Evolutionary conservation across 2,329 filamentous ascomycete genomes (phyloP).

Genomic region (Chalaropsis ovoidea): DNA sequence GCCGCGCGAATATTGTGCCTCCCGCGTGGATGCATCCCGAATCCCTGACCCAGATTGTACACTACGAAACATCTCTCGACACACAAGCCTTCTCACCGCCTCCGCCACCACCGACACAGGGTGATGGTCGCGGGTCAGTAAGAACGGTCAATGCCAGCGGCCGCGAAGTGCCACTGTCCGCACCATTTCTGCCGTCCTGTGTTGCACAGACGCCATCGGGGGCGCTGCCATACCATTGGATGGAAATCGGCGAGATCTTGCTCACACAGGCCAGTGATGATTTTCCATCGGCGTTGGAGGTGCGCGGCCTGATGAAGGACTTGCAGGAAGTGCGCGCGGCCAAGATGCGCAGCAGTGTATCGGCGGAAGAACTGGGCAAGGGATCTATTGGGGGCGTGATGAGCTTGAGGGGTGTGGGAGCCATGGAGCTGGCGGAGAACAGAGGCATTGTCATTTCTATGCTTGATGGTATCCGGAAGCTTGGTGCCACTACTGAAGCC

Average conservation of each 20-base stretch:
- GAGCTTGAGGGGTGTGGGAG: slow-evolving; percentile 64
- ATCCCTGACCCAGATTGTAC: slow-evolving; percentile 66
- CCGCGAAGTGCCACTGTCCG: slow-evolving; percentile 38
- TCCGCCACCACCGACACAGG: slow-evolving; percentile 43
- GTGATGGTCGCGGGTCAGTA: slow-evolving; percentile 42
- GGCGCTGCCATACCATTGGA: slow-evolving; percentile 86
- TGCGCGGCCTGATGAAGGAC: slow-evolving; percentile 67
- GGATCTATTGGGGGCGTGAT: slow-evolving; percentile 54
- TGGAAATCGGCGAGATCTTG: slow-evolving; percentile 79
- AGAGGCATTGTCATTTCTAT: slow-evolving; percentile 75
- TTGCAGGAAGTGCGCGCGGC: slow-evolving; percentile 79
- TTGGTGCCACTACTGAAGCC: slow-evolving; percentile 72
- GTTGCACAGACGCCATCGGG: slow-evolving; percentile 58
- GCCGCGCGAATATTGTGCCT: slow-evolving; percentile 82
- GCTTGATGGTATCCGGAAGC: slow-evolving; percentile 75
- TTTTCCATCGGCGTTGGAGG: slow-evolving; percentile 59
- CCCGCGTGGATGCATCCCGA: slow-evolving; percentile 77
- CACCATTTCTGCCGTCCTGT: slow-evolving; percentile 71
- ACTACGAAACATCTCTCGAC: slow-evolving; percentile 65
- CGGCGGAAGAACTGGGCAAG: slow-evolving; percentile 54
- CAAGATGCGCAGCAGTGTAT: slow-evolving; percentile 70
- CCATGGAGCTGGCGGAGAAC: slow-evolving; percentile 84
- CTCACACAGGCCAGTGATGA: slow-evolving; percentile 79
- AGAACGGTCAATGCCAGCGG: slow-evolving; percentile 34
- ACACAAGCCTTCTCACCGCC: slow-evolving; percentile 66